These are phyloP conservation scores for Pisolithus tinctorius DNA, from an alignment of 768 basidiomycete species.

Conservation along the genomic window DNA sequence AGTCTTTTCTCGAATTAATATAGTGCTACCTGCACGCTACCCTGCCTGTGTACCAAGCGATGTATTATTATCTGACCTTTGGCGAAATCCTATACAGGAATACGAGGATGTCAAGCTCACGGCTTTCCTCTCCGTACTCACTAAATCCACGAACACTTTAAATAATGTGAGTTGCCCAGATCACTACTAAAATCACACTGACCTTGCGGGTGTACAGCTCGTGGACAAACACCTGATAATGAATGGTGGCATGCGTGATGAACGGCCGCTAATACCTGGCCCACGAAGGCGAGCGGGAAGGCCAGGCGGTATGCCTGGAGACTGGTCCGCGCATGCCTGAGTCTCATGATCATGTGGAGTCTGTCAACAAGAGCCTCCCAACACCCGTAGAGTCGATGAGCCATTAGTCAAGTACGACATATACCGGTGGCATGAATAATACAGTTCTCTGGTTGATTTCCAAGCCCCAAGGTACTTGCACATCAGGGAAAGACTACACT, in stretches of 20 bases:
- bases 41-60: background rate
- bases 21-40: background rate
- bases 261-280: conserved; percentile 36
- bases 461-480: background rate
- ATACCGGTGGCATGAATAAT: too few species aligned
- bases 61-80: background rate
- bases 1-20: background rate
- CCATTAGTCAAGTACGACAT: too few species aligned
- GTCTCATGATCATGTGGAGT: too few species aligned
- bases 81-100: conserved; percentile 49
- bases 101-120: conserved; percentile 94
- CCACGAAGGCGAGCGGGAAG: conserved; percentile 48
- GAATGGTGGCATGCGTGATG: conserved; percentile 49
- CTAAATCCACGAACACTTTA: conserved; percentile 79
- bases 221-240: conserved; percentile 74
- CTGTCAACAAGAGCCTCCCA: too few species aligned
- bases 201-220: conserved; percentile 35
- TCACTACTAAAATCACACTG: background rate
- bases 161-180: conserved; percentile 64
- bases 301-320: conserved; percentile 37
- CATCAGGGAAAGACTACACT: conserved; percentile 28
- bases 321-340: conserved; percentile 51
- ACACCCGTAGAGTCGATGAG: too few species aligned
- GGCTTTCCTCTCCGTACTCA: conserved; percentile 79
- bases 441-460: background rate